A percentile compares a stretch with the other conserved stretches of the same genome.
Evolutionary conservation across 176 grass and related monocot species (phyloP).

Genomic region (Carex scoparia): DNA sequence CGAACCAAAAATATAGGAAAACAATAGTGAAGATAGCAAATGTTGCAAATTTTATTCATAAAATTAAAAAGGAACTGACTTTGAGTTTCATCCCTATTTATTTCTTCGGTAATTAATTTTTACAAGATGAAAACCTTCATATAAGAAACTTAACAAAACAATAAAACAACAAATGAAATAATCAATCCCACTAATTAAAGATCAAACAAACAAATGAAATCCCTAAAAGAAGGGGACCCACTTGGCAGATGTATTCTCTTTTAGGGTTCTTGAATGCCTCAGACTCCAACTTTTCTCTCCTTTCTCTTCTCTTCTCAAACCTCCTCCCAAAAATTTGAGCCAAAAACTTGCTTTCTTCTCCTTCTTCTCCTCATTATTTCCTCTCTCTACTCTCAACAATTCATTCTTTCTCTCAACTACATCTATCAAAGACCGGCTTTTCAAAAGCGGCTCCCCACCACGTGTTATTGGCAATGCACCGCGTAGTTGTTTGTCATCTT

Average conservation of each 20-base stretch:
- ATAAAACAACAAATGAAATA: background rate
- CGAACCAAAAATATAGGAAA: background rate
- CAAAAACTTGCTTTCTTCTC: slow-evolving; percentile 53
- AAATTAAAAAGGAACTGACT: background rate
- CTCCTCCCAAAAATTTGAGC: slow-evolving; percentile 54
- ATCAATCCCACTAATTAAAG: slow-evolving; percentile 11
- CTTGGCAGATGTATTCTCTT: slow-evolving; percentile 49
- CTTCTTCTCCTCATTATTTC: slow-evolving; percentile 32
- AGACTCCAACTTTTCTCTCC: slow-evolving; percentile 38
- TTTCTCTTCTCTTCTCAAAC: slow-evolving; percentile 23
- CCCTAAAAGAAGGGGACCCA: slow-evolving; percentile 44
- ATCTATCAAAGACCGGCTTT: slow-evolving; percentile 40
- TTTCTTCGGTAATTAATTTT: background rate
- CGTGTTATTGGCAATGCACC: background rate
- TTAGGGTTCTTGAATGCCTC: slow-evolving; percentile 40
- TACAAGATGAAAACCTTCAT: slow-evolving; percentile 7
- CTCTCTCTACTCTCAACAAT: slow-evolving; percentile 30
- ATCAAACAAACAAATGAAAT: slow-evolving; percentile 13
- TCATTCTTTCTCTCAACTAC: slow-evolving; percentile 33
- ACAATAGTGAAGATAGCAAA: background rate
- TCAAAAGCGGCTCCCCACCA: slow-evolving; percentile 26
- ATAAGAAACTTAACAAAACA: slow-evolving; percentile 12
- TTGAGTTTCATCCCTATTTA: background rate
- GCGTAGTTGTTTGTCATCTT: slow-evolving; percentile 12
- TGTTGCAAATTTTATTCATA: background rate